Percentiles rank a stretch among this genome's conserved stretches.
Evolutionary conservation across 495 filamentous ascomycete genomes (phyloP).

Genomic region (Parmelia sp.): DNA sequence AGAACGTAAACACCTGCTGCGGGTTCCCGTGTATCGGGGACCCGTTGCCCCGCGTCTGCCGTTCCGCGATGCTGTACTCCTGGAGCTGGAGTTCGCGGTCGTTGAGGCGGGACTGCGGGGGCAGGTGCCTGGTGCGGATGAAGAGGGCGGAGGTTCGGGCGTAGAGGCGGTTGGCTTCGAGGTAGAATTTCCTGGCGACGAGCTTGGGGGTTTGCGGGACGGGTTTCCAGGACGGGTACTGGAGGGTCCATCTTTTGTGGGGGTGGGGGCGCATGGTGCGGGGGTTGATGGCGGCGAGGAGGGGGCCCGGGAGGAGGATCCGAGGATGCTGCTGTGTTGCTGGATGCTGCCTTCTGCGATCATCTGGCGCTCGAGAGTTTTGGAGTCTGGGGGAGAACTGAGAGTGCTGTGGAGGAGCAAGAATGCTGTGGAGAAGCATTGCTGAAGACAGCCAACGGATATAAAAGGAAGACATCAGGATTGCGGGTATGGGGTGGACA

Average conservation of each 20-base stretch:
- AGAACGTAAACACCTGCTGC: background rate
- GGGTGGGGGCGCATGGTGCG: background rate
- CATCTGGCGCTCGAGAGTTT: background rate
- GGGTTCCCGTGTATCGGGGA: background rate
- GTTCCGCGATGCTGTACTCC: background rate
- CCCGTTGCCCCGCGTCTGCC: background rate
- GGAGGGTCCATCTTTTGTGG: background rate
- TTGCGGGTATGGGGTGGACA: background rate
- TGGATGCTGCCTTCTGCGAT: background rate
- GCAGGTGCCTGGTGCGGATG: background rate
- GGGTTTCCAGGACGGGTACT: background rate
- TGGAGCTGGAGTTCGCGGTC: background rate
- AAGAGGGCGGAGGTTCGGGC: background rate
- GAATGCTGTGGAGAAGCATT: rapidly evolving
- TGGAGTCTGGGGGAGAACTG: background rate
- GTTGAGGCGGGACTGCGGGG: background rate
- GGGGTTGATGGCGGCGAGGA: background rate
- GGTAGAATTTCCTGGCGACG: background rate
- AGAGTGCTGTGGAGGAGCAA: background rate
- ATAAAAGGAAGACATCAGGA: background rate
- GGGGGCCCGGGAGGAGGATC: background rate
- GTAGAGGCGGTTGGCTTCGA: background rate
- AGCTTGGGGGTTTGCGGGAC: background rate
- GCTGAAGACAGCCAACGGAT: background rate
- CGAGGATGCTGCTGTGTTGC: background rate